phyloP scores from a whole-genome alignment of 768 basidiomycete species.

The Psilocybe cyanescens region DNA sequence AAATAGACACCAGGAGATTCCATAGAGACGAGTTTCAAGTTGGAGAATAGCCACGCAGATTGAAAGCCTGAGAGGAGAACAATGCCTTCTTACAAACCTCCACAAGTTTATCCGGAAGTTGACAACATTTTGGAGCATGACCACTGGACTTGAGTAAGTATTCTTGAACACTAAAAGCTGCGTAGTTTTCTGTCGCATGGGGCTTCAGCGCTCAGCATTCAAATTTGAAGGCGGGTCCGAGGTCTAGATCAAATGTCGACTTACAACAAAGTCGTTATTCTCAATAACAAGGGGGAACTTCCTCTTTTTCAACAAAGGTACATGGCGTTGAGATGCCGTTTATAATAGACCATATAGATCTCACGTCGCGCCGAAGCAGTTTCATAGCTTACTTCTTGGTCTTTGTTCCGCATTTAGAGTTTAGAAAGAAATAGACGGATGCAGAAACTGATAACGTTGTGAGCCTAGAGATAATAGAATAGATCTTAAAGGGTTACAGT shows the following conservation, averaged over 20 bases:
- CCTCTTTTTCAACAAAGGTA: constrained; percentile 13
- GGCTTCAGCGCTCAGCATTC: background rate
- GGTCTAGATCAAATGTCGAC: background rate
- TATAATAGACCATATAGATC: background rate
- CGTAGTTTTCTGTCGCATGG: background rate
- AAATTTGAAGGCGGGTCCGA: background rate
- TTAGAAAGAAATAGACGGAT: constrained; percentile 1
- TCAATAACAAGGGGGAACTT: constrained; percentile 9
- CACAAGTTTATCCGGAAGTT: background rate
- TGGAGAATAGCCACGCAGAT: background rate
- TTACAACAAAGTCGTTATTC: constrained; percentile 2
- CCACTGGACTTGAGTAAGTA: background rate
- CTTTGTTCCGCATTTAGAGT: constrained; percentile 6
- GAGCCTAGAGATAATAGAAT: no score
- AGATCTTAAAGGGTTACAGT: no score
- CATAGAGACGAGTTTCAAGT: constrained; percentile 3
- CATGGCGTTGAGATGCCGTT: background rate
- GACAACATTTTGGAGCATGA: background rate
- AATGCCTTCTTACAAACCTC: background rate
- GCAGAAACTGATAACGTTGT: background rate
- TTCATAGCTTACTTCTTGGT: background rate
- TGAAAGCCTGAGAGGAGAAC: background rate
- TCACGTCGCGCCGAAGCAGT: background rate
- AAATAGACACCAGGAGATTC: background rate
- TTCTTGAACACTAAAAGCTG: constrained; percentile 4